These are phyloP conservation scores for Phytophthora tubulina DNA, from an alignment of 352 stramenopile genomes.

Conservation along the genomic window DNA sequence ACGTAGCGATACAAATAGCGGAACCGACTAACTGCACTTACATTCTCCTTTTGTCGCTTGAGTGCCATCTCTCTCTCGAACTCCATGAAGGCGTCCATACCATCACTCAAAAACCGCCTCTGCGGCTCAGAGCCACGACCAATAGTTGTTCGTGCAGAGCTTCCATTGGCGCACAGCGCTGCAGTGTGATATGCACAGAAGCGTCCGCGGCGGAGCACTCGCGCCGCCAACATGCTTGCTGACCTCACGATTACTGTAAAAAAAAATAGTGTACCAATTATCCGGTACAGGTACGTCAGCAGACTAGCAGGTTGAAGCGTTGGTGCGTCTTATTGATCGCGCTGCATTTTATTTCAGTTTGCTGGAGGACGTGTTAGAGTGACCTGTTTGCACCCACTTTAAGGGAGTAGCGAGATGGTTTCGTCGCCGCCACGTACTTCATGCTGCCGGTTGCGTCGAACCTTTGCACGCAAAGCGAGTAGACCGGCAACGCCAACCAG, in stretches of 20 bases:
- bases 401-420: constrained; percentile 42
- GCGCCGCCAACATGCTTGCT: constrained; percentile 30
- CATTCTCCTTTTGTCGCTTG: constrained; percentile 61
- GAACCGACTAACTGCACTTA: constrained; percentile 24
- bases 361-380: background rate
- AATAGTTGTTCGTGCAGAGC: background rate
- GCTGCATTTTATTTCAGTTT: constrained; percentile 16
- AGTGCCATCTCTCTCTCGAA: constrained; percentile 86
- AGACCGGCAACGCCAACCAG: constrained; percentile 63
- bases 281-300: constrained; percentile 32
- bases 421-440: constrained; percentile 22
- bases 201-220: constrained; percentile 35
- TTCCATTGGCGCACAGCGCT: constrained; percentile 3
- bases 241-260: constrained; percentile 29
- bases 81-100: constrained; percentile 88
- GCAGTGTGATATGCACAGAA: constrained; percentile 24
- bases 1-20: background rate
- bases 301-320: constrained; percentile 2
- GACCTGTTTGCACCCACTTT: background rate
- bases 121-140: constrained; percentile 14
- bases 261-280: constrained; percentile 23
- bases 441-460: constrained; percentile 39
- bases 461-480: constrained; percentile 53
- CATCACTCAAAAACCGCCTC: constrained; percentile 37
- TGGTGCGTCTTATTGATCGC: constrained; percentile 19